Percentiles rank a stretch among this genome's conserved stretches.
phyloP scores from a whole-genome alignment of 1,139 yeast species.

The Pichia norvegensis region DNA sequence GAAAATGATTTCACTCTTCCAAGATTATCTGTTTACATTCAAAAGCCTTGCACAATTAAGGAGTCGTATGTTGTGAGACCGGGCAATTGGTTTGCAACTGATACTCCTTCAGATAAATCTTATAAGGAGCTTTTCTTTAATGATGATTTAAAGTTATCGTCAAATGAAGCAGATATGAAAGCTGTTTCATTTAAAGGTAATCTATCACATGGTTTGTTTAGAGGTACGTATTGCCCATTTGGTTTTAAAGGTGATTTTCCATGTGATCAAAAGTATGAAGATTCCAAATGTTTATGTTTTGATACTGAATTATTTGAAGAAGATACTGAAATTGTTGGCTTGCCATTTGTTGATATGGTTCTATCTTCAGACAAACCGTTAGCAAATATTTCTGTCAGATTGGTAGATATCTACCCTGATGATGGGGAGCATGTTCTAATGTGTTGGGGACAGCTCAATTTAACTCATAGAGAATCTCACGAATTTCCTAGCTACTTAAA shows the following conservation, averaged over 20 bases:
- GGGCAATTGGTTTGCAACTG: constrained; percentile 33
- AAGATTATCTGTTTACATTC: constrained; percentile 33
- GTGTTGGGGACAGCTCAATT: constrained; percentile 38
- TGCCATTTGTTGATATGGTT: constrained; percentile 29
- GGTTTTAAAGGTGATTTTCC: constrained; percentile 39
- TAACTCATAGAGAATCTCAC: constrained; percentile 34
- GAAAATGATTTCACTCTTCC: constrained; percentile 25
- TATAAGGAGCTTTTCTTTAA: constrained; percentile 11
- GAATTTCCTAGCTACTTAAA: constrained; percentile 31
- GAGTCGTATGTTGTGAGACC: constrained; percentile 31
- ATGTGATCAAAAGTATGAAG: constrained; percentile 35
- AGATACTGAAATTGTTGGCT: constrained; percentile 29
- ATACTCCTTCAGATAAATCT: constrained; percentile 13
- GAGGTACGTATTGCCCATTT: constrained; percentile 39
- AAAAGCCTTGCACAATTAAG: constrained; percentile 31
- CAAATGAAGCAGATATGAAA: not conserved
- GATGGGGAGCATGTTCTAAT: constrained; percentile 31
- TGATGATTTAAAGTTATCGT: constrained; percentile 9
- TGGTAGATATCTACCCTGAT: constrained; percentile 31
- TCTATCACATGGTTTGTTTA: constrained; percentile 34
- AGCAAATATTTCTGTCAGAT: constrained; percentile 32
- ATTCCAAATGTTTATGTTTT: constrained; percentile 31
- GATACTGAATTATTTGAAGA: constrained; percentile 26
- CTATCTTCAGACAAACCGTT: constrained; percentile 30
- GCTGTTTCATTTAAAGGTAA: constrained; percentile 26